Conservation (phyloP, 164 flowering plant species). For the Brasenia schreberi region DNA sequence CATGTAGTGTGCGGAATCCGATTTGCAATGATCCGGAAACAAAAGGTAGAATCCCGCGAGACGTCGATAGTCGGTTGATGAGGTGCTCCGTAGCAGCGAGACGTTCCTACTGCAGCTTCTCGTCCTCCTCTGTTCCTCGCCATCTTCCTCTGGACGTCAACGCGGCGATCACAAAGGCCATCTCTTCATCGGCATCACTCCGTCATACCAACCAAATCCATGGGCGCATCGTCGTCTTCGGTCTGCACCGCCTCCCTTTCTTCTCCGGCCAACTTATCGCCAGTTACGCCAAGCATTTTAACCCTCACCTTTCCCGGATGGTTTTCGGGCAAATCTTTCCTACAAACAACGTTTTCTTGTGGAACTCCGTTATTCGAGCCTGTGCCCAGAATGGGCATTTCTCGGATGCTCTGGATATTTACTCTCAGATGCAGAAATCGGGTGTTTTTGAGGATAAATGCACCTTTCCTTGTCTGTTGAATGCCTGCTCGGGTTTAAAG, state of each 20-base stretch:
- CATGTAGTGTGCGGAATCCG: too few species aligned
- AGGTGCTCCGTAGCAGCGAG: too few species aligned
- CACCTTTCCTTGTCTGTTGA: slow-evolving; percentile 44
- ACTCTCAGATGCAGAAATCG: slow-evolving; percentile 16
- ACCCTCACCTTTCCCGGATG: slow-evolving; percentile 16
- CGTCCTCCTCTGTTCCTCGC: too few species aligned
- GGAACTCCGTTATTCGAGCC: slow-evolving; percentile 51
- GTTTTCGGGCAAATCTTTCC: slow-evolving; percentile 23
- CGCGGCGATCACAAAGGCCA: slow-evolving; percentile 15
- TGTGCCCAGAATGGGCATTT: slow-evolving; percentile 28
- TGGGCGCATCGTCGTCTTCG: slow-evolving; percentile 20
- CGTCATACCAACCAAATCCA: slow-evolving; percentile 24
- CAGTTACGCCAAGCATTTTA: slow-evolving; percentile 29
- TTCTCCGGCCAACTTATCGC: slow-evolving; percentile 36
- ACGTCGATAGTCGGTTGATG: too few species aligned
- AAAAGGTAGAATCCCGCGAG: too few species aligned
- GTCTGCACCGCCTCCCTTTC: slow-evolving; percentile 22
- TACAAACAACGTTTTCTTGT: slow-evolving; percentile 21
- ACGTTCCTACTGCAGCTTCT: too few species aligned
- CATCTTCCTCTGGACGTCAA: too few species aligned
- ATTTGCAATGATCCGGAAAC: too few species aligned
- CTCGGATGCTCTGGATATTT: slow-evolving; percentile 23
- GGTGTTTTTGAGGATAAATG: slow-evolving; percentile 22
- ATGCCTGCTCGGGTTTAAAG: slow-evolving; percentile 27
- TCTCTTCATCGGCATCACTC: slow-evolving; percentile 9